Evolutionary conservation across 495 filamentous ascomycete genomes (phyloP), one percentile per base, ranked within the genome.

Genomic region (Penicillium lagena): DNA sequence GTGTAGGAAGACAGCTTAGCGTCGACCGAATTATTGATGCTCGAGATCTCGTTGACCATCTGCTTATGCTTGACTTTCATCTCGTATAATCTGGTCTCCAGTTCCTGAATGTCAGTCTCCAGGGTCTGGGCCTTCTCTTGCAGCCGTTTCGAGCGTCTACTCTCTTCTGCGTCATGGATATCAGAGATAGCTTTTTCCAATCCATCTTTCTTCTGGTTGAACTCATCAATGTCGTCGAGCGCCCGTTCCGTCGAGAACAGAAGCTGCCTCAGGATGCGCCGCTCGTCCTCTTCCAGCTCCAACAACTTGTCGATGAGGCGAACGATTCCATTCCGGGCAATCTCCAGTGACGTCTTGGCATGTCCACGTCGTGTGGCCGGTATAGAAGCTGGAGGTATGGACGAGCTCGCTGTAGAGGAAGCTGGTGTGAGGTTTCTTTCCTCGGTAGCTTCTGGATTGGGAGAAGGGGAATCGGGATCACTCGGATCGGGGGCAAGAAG

Each of bases 261-360:
- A 13, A 87, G 80, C 2, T 60, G 52, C 2, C 68, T 64, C 1
- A 94, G 70, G 32, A 84, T 66, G 1, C 73, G 73, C 29, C 75
- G 70, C 63, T 96, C 87, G 38, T 89, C 80, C 36, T 74, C 73
- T 46, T 90, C 87, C 8, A 95, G 67, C 44, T 72, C 74, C 12
- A 87, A 76, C 29, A 96, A 65, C 45, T 86, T 79, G 30, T 75
- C 72, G 48, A 97, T 94, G 13, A 80, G 80, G 43, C 66, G 70
- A 5, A 83, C 71, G 9, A 97, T 81, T 1, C 83, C 86, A 3
- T 79, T 69, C 17, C 91, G 73, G 7, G 90, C 89, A 40, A 75
- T 22, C 22, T 22, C 22, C 3, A 22, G 22, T 22, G 22, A 4
- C 22, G 22, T 22, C 22, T 22, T 22, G 0, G 22, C 22, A 22